These are phyloP conservation scores for Xylariaceae sp. DNA, from an alignment of 2,329 filamentous ascomycete species.

Conservation along the genomic window DNA sequence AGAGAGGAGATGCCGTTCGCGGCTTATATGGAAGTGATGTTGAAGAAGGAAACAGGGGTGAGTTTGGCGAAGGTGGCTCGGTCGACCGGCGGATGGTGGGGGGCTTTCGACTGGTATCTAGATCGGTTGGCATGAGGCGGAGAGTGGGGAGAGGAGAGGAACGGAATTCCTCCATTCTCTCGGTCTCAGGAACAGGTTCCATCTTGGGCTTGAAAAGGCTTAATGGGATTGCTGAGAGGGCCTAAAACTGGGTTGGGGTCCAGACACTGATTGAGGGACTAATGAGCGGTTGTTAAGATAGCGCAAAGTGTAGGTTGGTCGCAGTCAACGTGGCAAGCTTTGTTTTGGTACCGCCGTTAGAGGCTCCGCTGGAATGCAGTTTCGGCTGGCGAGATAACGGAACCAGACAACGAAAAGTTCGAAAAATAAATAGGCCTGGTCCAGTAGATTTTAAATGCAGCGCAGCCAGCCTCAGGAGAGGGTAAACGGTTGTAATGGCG, in stretches of 20 bases:
- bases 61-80: slow-evolving; percentile 53
- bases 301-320: slow-evolving; percentile 5
- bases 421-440: slow-evolving; percentile 13
- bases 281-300: slow-evolving; percentile 1
- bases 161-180: slow-evolving; percentile 64
- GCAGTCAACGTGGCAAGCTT: slow-evolving; percentile 12
- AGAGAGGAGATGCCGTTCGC: slow-evolving; percentile 58
- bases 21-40: slow-evolving; percentile 53
- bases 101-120: slow-evolving; percentile 48
- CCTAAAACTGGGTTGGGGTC: neutral
- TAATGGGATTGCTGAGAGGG: neutral
- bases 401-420: neutral
- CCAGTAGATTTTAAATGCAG: slow-evolving; percentile 17
- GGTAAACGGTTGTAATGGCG: neutral
- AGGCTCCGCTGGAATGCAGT: slow-evolving; percentile 26
- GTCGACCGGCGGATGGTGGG: slow-evolving; percentile 54
- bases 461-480: slow-evolving; percentile 11
- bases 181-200: slow-evolving; percentile 65
- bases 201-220: slow-evolving; percentile 38
- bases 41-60: slow-evolving; percentile 47
- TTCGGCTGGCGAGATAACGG: slow-evolving; percentile 18
- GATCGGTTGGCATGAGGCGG: slow-evolving; percentile 39
- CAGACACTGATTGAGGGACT: slow-evolving; percentile 3
- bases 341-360: slow-evolving; percentile 16
- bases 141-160: slow-evolving; percentile 53